These are phyloP conservation scores for Hemerocallis citrina DNA, from an alignment of 106 monocot species.

Conservation along the genomic window DNA sequence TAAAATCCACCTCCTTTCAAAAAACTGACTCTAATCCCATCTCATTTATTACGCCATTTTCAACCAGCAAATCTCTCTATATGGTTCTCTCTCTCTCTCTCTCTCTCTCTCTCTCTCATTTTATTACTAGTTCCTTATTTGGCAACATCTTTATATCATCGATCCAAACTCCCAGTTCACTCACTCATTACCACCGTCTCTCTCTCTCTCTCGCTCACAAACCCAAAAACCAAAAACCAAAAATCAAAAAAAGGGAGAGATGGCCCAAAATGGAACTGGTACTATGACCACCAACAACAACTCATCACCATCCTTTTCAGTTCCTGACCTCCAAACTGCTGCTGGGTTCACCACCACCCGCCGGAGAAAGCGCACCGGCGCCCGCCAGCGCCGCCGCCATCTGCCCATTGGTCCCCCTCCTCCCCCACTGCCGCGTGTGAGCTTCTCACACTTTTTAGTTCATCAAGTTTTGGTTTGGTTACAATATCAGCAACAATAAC, in stretches of 20 bases:
- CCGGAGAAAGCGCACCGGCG: conserved; percentile 11
- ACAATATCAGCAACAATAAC: background rate
- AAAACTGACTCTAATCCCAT: background rate
- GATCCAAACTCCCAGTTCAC: background rate
- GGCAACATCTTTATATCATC: background rate
- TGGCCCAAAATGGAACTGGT: background rate
- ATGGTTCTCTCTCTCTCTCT: background rate
- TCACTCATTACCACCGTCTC: background rate
- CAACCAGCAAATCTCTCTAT: background rate
- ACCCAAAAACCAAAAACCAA: no score
- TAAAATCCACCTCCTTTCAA: conserved; percentile 6
- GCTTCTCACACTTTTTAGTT: background rate
- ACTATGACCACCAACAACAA: conserved; percentile 1
- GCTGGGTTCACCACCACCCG: conserved; percentile 9
- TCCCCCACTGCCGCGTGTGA: background rate
- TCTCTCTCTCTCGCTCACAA: background rate
- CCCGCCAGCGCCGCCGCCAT: conserved; percentile 7
- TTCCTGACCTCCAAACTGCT: background rate
- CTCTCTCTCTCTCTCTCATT: background rate
- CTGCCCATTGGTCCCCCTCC: background rate
- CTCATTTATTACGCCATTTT: background rate
- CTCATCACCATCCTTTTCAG: background rate
- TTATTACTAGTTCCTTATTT: background rate
- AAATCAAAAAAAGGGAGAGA: no score
- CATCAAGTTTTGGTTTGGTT: background rate